phyloP scores from a whole-genome alignment of 2,329 filamentous ascomycete species.

The Stemphylium beticola region DNA sequence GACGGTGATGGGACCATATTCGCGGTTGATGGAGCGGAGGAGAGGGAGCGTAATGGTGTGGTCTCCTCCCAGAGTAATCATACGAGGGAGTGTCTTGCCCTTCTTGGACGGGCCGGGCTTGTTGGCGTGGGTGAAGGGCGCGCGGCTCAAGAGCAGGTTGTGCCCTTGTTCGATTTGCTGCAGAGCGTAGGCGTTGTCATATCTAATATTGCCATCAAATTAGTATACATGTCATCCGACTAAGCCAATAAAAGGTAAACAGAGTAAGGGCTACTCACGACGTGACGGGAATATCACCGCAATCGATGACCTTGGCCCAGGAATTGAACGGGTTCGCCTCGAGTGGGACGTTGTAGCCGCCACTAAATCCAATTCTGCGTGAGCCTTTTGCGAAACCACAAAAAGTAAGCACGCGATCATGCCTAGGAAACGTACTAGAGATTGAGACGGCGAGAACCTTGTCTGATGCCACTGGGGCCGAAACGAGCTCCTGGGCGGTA shows the following conservation, averaged over 20 bases:
- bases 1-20: conserved; percentile 71
- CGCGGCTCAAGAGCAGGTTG: conserved; percentile 73
- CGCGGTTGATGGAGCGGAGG: conserved; percentile 64
- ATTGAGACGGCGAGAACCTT: conserved; percentile 84
- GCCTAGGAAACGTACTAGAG: conserved; percentile 71
- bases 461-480: conserved; percentile 82
- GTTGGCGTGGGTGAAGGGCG: conserved; percentile 71
- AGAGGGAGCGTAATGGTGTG: conserved; percentile 68
- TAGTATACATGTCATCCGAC: not conserved
- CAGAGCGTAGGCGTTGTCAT: conserved; percentile 82
- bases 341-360: conserved; percentile 85
- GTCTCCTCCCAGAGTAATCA: conserved; percentile 74
- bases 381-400: conserved; percentile 49
- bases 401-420: conserved; percentile 51
- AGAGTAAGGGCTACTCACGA: conserved; percentile 61
- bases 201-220: conserved; percentile 55
- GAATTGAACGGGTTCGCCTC: conserved; percentile 80
- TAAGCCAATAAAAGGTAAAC: not conserved
- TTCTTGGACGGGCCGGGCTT: conserved; percentile 72
- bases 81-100: conserved; percentile 76
- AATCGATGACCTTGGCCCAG: conserved; percentile 82
- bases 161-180: conserved; percentile 87
- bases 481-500: conserved; percentile 86
- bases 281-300: conserved; percentile 83
- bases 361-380: conserved; percentile 65